A percentile compares a stretch with the other conserved stretches of the same genome.
Conservation (phyloP, 176 grass and related monocot genomes). For the Rhynchospora pubera region DNA sequence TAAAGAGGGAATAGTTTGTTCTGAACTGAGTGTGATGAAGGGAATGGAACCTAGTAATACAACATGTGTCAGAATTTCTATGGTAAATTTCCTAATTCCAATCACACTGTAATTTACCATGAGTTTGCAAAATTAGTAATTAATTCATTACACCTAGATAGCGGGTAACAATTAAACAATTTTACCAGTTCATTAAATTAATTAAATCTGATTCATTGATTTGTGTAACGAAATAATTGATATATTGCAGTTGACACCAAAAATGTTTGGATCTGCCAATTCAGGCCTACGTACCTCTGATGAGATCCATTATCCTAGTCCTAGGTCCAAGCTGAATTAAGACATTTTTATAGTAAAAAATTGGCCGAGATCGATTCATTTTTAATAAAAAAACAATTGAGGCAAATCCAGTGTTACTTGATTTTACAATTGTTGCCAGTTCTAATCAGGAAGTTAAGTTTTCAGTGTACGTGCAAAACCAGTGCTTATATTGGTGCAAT, state of each 20-base stretch:
- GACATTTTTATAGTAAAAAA: not conserved
- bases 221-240: not conserved
- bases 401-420: not conserved
- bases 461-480: not conserved
- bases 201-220: not conserved
- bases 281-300: not conserved
- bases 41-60: slow-evolving; percentile 61
- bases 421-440: not conserved
- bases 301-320: not conserved
- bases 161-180: not conserved
- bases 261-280: not conserved
- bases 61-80: not conserved
- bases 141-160: not conserved
- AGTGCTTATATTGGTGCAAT: not conserved
- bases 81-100: not conserved
- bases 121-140: not conserved
- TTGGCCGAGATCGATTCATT: not conserved
- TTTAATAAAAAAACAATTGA: too few species aligned
- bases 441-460: not conserved
- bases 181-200: not conserved
- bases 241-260: not conserved
- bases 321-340: not conserved
- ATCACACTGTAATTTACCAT: not conserved
- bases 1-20: slow-evolving; percentile 85
- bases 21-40: slow-evolving; percentile 90